phyloP scores from a whole-genome alignment of 164 flowering plant genomes.

The Nymphaea thermarum region DNA sequence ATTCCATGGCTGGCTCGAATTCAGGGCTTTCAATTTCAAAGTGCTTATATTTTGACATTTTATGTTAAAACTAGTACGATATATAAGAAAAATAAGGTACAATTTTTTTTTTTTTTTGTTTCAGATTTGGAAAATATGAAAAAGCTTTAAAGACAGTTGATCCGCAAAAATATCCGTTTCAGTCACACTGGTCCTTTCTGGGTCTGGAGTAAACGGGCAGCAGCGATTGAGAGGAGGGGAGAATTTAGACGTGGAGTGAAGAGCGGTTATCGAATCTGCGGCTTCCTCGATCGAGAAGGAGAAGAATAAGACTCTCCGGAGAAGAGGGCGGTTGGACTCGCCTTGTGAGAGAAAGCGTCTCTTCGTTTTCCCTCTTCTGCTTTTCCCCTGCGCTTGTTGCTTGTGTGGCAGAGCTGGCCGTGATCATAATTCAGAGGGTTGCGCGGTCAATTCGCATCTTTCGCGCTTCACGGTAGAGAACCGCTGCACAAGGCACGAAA shows the following conservation, averaged over 20 bases:
- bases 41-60: too few relatives aligned
- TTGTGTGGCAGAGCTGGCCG: not conserved
- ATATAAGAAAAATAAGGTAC: too few relatives aligned
- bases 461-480: not conserved
- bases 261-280: not conserved
- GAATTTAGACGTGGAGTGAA: not conserved
- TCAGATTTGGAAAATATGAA: too few relatives aligned
- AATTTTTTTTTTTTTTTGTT: too few relatives aligned
- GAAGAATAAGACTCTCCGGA: not conserved
- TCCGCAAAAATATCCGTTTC: too few relatives aligned
- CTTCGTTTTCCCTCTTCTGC: not conserved
- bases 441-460: not conserved
- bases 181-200: too few relatives aligned
- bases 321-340: too few relatives aligned
- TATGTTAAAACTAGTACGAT: too few relatives aligned
- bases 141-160: too few relatives aligned
- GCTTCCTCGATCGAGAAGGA: not conserved
- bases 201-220: too few relatives aligned
- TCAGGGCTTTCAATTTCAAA: too few relatives aligned
- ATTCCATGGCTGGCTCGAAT: too few relatives aligned
- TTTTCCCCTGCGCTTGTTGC: not conserved
- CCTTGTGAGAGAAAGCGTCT: not conserved
- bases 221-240: not conserved
- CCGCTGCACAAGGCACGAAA: slow-evolving; percentile 4
- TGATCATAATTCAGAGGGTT: not conserved